Evolutionary conservation across 2,329 filamentous ascomycete species (phyloP), one percentile per base, ranked within the genome.

Genomic region (Arthrobotrys sinensis): DNA sequence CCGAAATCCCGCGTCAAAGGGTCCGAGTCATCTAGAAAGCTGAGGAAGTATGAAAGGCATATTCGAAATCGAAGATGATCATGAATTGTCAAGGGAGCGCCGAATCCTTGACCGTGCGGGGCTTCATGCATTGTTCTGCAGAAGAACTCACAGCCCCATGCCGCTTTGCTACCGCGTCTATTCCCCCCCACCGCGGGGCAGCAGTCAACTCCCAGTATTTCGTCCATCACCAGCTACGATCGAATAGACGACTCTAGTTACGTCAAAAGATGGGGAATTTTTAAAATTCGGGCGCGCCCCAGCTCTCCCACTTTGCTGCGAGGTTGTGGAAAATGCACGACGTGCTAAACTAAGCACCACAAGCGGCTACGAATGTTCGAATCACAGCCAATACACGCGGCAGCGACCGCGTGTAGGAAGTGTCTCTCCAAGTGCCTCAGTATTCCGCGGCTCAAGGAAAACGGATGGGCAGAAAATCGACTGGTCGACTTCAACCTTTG

Each of bases 401-500:
- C 73, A 8, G 38, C 73, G n/a, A 52, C 34, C 32, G 40, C 28
- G 11, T 77, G 73, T 55, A 66, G 60, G 16, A 21, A 67, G 16
- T 70, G 38, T 40, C 32, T 77, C 2, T n/a, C 43, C 2, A 28
- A 34, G n/a, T 43, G 66, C 28, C 14, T 71, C 4, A 45, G 46
- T 12, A 52, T 77, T 11, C 66, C 66, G 12, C 73, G 52, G 10
- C 53, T 77, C 2, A 71, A 28, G 14, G 60, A 70, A 38, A 65
- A 65, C 21, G 66, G 66, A 6, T 77, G 73, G 73, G 73, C 66
- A 8, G 73, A 77, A 21, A 77, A 71, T 38, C 73, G 66, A 11
- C 52, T 77, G 0, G 12, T 77, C 32, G 73, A 77, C 46, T 77
- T 77, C 40, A 52, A 66, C 28, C 73, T 77, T 11, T 77, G 73